Base-by-base conservation (phyloP, 805 yeast species). In the Starmerella kuoi region DNA sequence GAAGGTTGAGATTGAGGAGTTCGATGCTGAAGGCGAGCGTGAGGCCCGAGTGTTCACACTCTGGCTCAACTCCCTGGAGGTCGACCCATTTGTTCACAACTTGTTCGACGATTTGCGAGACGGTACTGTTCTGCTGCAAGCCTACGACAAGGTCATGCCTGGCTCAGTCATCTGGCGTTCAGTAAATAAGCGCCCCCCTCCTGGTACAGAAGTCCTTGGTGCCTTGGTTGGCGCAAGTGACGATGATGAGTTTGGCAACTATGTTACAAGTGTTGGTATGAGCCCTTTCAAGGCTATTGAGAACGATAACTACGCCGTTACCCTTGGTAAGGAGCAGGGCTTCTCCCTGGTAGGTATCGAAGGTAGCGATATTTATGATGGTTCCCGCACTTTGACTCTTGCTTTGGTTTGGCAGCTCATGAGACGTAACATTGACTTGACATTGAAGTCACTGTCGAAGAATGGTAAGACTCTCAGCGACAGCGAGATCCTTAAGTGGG, bases 21-120 rank as follows among this genome's bases (percentile, higher is more conserved):
- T 91, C 57, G 98, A 91, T 61, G 98, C 98, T 21, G 98, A 91
- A 66, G 98, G 98, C 49, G 98, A 91, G 66, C 82, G 98, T 66
- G 98, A 91, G 67, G 98, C 98, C 3, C 76, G 98, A 62, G 98
- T 91, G 11, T 91, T 91, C 66, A 91, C 98, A 5, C 67, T 91
- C 57, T 91, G 98, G 98, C 74, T 91, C 59, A 91, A 91, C 65
- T 85, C 95, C 1, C 72, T 91, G 55, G 97, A 91, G 52, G 97
- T 91, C 14, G 91, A 87, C 49, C 96, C 97, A 22, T 83, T 95
- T 21, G 88, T 91, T 46, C 85, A 85, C 38, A 77, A 81, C 14
- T 67, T 91, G 53, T 91, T 91, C 55, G 96, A 88, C 63, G 97
- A 91, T 59, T 72, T 91, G 58, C 87, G 86, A 62, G 96, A 88